Percentiles rank a stretch among this genome's conserved stretches.
Conservation (phyloP, 495 filamentous ascomycete genomes). For the Pseudotulostoma volvatum region DNA sequence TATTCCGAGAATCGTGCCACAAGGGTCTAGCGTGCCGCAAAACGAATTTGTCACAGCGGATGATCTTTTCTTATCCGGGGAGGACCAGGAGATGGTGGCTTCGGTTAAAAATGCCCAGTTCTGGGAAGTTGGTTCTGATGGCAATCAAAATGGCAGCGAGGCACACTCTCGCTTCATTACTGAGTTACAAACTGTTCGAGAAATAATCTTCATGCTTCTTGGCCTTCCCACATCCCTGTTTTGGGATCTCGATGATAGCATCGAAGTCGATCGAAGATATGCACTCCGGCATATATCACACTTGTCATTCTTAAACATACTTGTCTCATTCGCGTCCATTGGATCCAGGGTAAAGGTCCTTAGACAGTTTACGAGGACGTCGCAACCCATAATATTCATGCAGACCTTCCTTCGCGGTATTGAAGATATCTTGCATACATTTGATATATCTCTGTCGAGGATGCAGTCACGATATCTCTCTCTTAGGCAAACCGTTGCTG, state of each 20-base stretch:
- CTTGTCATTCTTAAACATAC: slow-evolving; percentile 20
- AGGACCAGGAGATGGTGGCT: slow-evolving; percentile 26
- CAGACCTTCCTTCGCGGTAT: slow-evolving; percentile 39
- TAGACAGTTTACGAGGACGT: slow-evolving; percentile 25
- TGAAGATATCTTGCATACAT: slow-evolving; percentile 21
- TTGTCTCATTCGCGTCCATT: slow-evolving; percentile 27
- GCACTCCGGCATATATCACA: slow-evolving; percentile 23
- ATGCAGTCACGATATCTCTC: slow-evolving; percentile 29
- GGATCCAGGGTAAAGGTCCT: slow-evolving; percentile 30
- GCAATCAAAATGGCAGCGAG: slow-evolving; percentile 11
- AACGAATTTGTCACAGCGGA: slow-evolving; percentile 24
- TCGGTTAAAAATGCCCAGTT: slow-evolving; percentile 44
- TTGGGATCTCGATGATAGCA: slow-evolving; percentile 21
- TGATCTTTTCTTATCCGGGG: slow-evolving; percentile 18
- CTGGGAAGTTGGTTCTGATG: slow-evolving; percentile 33
- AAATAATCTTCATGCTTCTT: slow-evolving; percentile 69
- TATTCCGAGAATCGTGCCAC: slow-evolving; percentile 9
- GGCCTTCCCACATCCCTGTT: slow-evolving; percentile 66
- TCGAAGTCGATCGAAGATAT: slow-evolving; percentile 23
- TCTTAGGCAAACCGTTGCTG: slow-evolving; percentile 12
- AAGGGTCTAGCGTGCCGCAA: slow-evolving; percentile 10
- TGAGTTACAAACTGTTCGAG: slow-evolving; percentile 59
- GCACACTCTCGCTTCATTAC: slow-evolving; percentile 37
- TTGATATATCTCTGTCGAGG: slow-evolving; percentile 28
- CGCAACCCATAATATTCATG: slow-evolving; percentile 30